Conservation (phyloP, 2,329 filamentous ascomycete genomes). For the Cladophialophora chaetospira region DNA sequence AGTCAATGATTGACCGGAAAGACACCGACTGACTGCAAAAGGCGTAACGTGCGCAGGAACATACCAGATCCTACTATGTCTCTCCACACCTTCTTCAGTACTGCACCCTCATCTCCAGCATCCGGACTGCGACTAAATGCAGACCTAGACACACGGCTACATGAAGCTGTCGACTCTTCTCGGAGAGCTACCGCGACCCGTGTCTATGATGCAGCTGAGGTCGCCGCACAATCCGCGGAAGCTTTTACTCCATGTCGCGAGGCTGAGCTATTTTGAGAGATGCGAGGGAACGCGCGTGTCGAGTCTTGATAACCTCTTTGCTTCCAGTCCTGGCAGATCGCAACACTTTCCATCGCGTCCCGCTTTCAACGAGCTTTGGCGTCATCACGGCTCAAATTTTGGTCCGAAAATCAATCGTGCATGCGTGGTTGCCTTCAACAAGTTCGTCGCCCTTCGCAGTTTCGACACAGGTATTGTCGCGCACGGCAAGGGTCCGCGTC, state of each 20-base stretch:
- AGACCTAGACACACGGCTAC: not conserved
- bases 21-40: constrained; percentile 2
- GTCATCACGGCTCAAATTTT: not conserved
- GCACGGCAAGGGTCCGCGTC: constrained; percentile 9
- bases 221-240: not conserved
- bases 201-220: not conserved
- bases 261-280: constrained; percentile 8
- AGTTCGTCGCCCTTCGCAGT: too few species aligned
- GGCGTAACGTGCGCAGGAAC: not conserved
- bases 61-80: not conserved
- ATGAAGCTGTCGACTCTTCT: not conserved
- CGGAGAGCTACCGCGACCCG: not conserved
- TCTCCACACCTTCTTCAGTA: not conserved
- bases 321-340: too few species aligned
- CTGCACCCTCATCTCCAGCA: not conserved
- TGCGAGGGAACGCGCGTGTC: not conserved
- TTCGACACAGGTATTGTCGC: not conserved
- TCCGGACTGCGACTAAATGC: not conserved
- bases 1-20: too few species aligned
- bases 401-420: too few species aligned
- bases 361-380: not conserved
- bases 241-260: not conserved
- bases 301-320: too few species aligned
- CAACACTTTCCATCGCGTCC: too few species aligned
- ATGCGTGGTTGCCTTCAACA: too few species aligned